Base-by-base conservation (phyloP, 2,329 filamentous ascomycete genomes). In the Trichoderma arundinaceum region DNA sequence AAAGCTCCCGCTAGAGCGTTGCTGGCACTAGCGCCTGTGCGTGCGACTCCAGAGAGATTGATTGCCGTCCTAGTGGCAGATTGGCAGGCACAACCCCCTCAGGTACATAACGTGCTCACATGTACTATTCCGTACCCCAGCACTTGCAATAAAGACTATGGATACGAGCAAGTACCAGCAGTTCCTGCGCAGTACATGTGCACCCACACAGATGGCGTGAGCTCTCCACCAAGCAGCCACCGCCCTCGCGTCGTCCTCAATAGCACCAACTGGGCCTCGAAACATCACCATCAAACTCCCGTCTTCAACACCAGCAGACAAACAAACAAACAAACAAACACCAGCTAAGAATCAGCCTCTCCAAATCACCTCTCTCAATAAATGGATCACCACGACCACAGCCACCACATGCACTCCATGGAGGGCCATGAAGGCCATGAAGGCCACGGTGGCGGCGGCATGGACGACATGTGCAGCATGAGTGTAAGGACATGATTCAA, bases 391-490 rank as follows among this genome's bases (percentile, higher is more conserved):
- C 38, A 48, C 33, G 80, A 82, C 65, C 81, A 83, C 74, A 72
- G 74, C 17, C 61, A 65, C 63, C 75, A 78, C 70, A 69, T 74
- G 68, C 76, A 77, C n/a, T 28, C 44, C 61, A 80, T 79, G 76
- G 76, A 80, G 63, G 81, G 83, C 64, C 80, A 83, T 74, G 76
- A 77, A 72, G 59, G 59, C 28, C 80, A 83, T 74, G 76, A 77
- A 73, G 59, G 59, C 22, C 59, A 74, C 67, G 79, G 78, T 68
- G 80, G 82, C 74, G 76, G 77, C 73, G 83, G 83, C 75, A 88
- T 87, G 83, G 82, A 82, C 63, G 79, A 80, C 70, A 87, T 88
- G 83, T 97, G 94, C 85, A 94, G 84, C 79, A 97, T 97, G 92
- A 97, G 94, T 79, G 94, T 94, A 81, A 38, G 54, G 4, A 28